Base-by-base conservation (phyloP, 768 basidiomycete genomes). In the Dictyophora rubrovolvata region DNA sequence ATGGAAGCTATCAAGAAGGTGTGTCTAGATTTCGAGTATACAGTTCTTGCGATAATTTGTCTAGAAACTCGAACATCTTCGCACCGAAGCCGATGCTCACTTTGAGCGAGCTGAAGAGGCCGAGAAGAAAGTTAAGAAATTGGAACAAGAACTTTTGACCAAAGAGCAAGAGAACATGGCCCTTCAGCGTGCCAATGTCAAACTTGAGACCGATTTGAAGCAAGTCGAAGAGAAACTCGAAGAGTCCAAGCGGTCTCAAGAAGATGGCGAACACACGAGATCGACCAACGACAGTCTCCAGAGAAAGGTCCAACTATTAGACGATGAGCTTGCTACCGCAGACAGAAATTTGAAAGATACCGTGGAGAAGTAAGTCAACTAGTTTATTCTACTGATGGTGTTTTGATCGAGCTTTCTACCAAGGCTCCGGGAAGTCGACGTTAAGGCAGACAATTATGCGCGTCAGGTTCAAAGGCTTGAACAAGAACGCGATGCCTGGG, bases 391-490 rank as follows among this genome's bases (percentile, higher is more conserved):
- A 7, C 7, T 28, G 28, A 28, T 28, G 7, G 4, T 28, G 50
- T 55, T 53, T 53, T 21, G 10, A 57, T 59, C 53, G 11, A 28
- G 49, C 53, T 59, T 64, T 21, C 37, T 53, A 37, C 54, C 48
- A 65, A 98, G 95, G 72, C 79, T 99, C 66, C 80, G 95, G 62
- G 91, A 95, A 69, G 93, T 95, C 59, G 96, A 99, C 69, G 87
- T 98, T 73, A 99, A 97, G 77, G 95, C 95, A 10, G 96, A 99
- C 72, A 93, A 98, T 75, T 96, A 91, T 69, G 95, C 97, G 74
- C 84, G 93, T 53, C 90, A 94, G 69, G 85, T 96, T 18, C 77
- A 83, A 64, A 82, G 89, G 48, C 76, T 82, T 52, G 94, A 97
- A 70, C 84, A 89, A 68, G 96, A 99, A 72, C 85, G 94, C 54